Conservation (phyloP, 2,329 filamentous ascomycete species). For the Aspergillus fumigatus region DNA sequence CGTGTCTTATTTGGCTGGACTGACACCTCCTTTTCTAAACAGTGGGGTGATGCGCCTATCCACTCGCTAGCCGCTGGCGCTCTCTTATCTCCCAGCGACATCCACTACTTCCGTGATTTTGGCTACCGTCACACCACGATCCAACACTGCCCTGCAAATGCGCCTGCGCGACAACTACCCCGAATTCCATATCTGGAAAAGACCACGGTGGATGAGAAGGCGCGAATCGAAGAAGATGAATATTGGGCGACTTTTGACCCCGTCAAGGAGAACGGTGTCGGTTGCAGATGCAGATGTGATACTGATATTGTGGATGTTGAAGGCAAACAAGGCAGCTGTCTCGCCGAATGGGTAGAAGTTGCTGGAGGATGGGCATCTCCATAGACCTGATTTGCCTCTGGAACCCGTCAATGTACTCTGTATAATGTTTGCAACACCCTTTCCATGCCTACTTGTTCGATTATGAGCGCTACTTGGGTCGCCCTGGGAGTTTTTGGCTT, state of each 20-base stretch:
- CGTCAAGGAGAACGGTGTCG: conserved; percentile 91
- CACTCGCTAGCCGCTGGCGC: conserved; percentile 94
- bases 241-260: conserved; percentile 90
- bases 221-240: conserved; percentile 84
- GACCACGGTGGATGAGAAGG: conserved; percentile 76
- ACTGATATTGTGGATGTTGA: conserved; percentile 97
- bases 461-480: conserved; percentile 31
- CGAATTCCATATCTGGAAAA: conserved; percentile 75
- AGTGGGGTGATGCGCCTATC: conserved; percentile 99
- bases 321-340: conserved; percentile 92
- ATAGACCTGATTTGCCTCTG: conserved; percentile 26
- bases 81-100: conserved; percentile 72
- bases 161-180: conserved; percentile 78
- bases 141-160: conserved; percentile 95
- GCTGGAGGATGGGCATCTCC: conserved; percentile 83
- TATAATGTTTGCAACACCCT: conserved; percentile 26
- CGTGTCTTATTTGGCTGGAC: conserved; percentile 1
- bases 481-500: conserved; percentile 30
- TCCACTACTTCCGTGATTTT: conserved; percentile 99
- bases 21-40: conserved; percentile 35
- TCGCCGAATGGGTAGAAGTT: conserved; percentile 95
- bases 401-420: conserved; percentile 20
- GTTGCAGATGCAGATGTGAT: conserved; percentile 93
- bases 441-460: conserved; percentile 29
- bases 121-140: conserved; percentile 98